Evolutionary conservation across 208 protist species (phyloP), one percentile per base, ranked within the genome.

Genomic region (Wallacemonas rigidus): DNA sequence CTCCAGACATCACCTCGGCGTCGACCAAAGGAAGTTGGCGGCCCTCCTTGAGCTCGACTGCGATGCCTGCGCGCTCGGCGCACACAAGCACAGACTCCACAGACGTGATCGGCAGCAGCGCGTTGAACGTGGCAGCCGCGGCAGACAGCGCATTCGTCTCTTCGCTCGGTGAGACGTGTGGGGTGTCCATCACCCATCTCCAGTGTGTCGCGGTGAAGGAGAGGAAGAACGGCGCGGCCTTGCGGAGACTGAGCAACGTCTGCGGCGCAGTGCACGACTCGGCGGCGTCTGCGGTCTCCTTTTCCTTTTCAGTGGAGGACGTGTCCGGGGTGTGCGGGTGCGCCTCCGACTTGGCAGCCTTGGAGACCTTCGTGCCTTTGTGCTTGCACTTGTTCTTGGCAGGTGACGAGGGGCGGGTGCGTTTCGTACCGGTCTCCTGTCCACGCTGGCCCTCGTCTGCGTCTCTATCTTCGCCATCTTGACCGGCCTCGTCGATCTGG

Each of bases 101-200:
- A 17, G 82, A 83, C 7, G 77, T 82, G 63, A 88, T 75, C 11
- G 90, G 84, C 9, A 92, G 69, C 71, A 85, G 71, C 40, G 75
- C 87, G 54, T 82, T 79, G 69, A 90, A 84, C 4, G 56, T 26
- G 26, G 55, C 40, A 63, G 17, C 9, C 64, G 48, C 40, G 40
- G 35, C 8, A 8, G 17, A 35, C 11, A 7, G 14, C 64, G 3
- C 36, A 54, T 9, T 56, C 14, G n/a, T 70, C 3, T 74, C 17
- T 11, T 3, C 9, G 47, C n/a, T 53, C 36, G 55, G 43, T 38
- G 62, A 17, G 38, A 51, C 62, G 44, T 74, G 79, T 1, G 72
- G 76, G 55, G 79, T 77, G 26, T 79, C 63, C 86, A 92, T 90
- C 5, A 54, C 71, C 88, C 90, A 95, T 47, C 86, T 84, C 75